These are phyloP conservation scores for Friedmanniomyces endolithicus DNA, from an alignment of 495 filamentous ascomycete species.

Conservation along the genomic window DNA sequence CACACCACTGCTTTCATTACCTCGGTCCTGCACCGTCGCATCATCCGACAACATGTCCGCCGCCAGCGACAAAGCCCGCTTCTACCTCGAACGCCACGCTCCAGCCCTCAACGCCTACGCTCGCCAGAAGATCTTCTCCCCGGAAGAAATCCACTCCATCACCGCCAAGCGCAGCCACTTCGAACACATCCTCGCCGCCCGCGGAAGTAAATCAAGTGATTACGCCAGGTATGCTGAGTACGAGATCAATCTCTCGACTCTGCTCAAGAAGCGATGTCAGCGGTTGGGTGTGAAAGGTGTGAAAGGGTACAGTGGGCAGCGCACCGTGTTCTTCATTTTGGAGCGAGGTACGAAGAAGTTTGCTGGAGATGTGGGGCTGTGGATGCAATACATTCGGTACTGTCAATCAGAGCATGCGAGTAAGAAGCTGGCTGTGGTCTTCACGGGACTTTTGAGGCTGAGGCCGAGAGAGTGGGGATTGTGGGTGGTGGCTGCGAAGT, in stretches of 20 bases:
- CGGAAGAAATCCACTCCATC: conserved; percentile 81
- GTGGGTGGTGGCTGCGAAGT: conserved; percentile 77
- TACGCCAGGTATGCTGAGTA: conserved; percentile 80
- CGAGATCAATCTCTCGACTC: conserved; percentile 76
- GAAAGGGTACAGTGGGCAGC: conserved; percentile 52
- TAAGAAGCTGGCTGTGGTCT: conserved; percentile 65
- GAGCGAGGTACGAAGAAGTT: conserved; percentile 81
- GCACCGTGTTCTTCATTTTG: conserved; percentile 75
- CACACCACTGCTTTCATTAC: background rate
- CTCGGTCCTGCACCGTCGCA: background rate
- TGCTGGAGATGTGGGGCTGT: conserved; percentile 68
- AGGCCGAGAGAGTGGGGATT: conserved; percentile 73
- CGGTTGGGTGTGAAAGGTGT: conserved; percentile 57
- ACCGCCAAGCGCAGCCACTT: conserved; percentile 82
- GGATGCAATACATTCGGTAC: conserved; percentile 85
- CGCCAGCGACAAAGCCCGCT: conserved; percentile 85
- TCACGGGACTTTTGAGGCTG: conserved; percentile 66
- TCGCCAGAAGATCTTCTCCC: conserved; percentile 71
- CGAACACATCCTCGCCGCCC: conserved; percentile 77
- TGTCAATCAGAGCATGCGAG: conserved; percentile 60
- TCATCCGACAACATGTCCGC: conserved; percentile 49
- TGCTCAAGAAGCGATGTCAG: conserved; percentile 69
- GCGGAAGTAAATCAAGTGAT: conserved; percentile 59
- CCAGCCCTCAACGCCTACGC: conserved; percentile 83
- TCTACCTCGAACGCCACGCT: conserved; percentile 80